Evolutionary conservation across 345 rosid species (phyloP).

Genomic region (Citrus cavaleriei): DNA sequence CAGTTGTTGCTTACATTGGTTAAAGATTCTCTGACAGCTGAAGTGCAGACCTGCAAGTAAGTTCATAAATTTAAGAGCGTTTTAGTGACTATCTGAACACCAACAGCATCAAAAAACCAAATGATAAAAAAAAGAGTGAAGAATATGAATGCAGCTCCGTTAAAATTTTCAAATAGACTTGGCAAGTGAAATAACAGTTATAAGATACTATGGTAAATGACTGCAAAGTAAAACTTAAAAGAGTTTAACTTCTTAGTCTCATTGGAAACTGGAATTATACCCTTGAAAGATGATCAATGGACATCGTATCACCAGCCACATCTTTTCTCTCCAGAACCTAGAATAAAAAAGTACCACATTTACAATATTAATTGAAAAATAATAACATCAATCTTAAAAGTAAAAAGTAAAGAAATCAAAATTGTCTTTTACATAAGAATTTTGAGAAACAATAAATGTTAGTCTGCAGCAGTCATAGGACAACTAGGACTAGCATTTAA

Average conservation of each 20-base stretch:
- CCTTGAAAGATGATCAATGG: constrained; percentile 63
- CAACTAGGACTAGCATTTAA: neutral
- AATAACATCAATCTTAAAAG: neutral
- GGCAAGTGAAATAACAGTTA: neutral
- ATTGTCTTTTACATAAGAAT: neutral
- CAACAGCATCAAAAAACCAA: neutral
- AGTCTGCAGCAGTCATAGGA: neutral
- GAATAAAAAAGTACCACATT: constrained; percentile 14
- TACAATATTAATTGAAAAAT: neutral
- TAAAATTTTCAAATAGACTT: neutral
- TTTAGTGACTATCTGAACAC: neutral
- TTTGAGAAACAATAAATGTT: neutral
- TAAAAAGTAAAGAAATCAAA: neutral
- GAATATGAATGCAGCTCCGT: neutral
- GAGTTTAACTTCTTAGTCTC: neutral
- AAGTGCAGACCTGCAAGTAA: constrained; percentile 72
- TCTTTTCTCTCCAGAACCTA: constrained; percentile 74
- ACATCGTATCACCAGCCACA: constrained; percentile 33
- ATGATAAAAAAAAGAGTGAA: neutral
- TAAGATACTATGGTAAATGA: neutral
- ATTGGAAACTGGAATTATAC: constrained; percentile 27
- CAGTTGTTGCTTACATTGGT: constrained; percentile 70
- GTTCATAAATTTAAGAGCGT: neutral
- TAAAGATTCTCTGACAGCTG: constrained; percentile 82
- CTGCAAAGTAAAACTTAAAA: too few relatives aligned